Evolutionary conservation across 1,139 yeast genomes (phyloP), one percentile per base, ranked within the genome.

Genomic region (Blastobotrys apis): DNA sequence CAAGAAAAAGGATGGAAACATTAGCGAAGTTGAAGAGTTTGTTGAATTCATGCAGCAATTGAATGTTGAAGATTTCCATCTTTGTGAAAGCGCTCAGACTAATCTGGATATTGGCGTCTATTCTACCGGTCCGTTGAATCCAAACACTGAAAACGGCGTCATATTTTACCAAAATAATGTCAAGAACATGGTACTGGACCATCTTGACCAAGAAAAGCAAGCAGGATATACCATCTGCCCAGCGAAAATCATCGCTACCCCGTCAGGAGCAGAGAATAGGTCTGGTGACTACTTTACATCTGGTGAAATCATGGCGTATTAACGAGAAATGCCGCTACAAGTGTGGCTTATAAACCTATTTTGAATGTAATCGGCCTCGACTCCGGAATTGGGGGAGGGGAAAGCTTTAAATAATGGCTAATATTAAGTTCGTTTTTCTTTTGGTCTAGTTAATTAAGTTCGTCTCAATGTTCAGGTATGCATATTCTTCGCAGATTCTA

Each of bases 141-240:
- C 45, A n/a, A 39, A 33, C 4, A 38, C 41, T 35, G 45, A 43
- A 27, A 43, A 43, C 22, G 45, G 45, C 10, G 45, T 43, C n/a
- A 31, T 33, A 15, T 43, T 37, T 26, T 43, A 43, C 26, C 45
- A 43, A 29, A 33, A 27, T 10, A 17, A 34, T 25, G 41, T 43
- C 39, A 37, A 26, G 15, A 31, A 38, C 26, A 38, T 43, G 39
- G 42, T 30, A 5, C 22, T 43, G 29, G 26, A 33, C 17, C 45
- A 43, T 22, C 29, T 43, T 12, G 34, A 34, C 4, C 22, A 15
- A 3, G 41, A 38, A 17, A 15, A 15, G 5, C 10, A 5, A 9
- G 19, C 16, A 4, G 40, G 40, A 16, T n/a, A 37, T 3, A 19
- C 27, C 10, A 29, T 37, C 13, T 37, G 40, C 34, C 40, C 40